Conservation (phyloP, 805 yeast genomes). For the Candida broadrunensis region DNA sequence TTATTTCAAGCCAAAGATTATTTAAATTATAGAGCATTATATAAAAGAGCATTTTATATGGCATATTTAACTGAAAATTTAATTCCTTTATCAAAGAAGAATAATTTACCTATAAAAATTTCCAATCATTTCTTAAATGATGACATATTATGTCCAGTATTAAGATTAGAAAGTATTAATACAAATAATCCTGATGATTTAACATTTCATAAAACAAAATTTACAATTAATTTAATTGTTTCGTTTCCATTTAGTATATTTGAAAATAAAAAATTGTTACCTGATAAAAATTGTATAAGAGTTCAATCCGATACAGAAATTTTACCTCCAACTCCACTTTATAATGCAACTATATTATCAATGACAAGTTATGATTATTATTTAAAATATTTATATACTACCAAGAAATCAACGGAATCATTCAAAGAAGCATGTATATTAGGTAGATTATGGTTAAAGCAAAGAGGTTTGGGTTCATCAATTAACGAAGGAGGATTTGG, state of each 20-base stretch:
- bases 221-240: slow-evolving; percentile 67
- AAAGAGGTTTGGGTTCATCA: slow-evolving; percentile 73
- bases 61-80: slow-evolving; percentile 74
- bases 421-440: slow-evolving; percentile 84
- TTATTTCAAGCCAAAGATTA: slow-evolving; percentile 85
- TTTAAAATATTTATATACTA: slow-evolving; percentile 70
- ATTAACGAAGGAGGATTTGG: slow-evolving; percentile 82
- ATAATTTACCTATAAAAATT: slow-evolving; percentile 58
- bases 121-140: slow-evolving; percentile 69
- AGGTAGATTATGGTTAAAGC: slow-evolving; percentile 87
- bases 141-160: slow-evolving; percentile 72
- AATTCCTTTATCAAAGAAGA: slow-evolving; percentile 48
- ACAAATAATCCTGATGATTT: slow-evolving; percentile 51
- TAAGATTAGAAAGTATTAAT: slow-evolving; percentile 57
- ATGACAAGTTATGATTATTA: slow-evolving; percentile 67
- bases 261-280: slow-evolving; percentile 71
- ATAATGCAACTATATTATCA: slow-evolving; percentile 77
- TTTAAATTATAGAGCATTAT: slow-evolving; percentile 82
- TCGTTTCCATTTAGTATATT: slow-evolving; percentile 72
- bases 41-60: slow-evolving; percentile 84
- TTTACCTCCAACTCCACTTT: slow-evolving; percentile 77
- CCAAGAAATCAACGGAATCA: slow-evolving; percentile 72
- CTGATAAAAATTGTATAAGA: slow-evolving; percentile 80
- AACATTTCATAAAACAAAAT: slow-evolving; percentile 60
- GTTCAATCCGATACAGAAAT: slow-evolving; percentile 45